phyloP scores from a whole-genome alignment of 257 asterid genomes.

The Penstemon newberryi region DNA sequence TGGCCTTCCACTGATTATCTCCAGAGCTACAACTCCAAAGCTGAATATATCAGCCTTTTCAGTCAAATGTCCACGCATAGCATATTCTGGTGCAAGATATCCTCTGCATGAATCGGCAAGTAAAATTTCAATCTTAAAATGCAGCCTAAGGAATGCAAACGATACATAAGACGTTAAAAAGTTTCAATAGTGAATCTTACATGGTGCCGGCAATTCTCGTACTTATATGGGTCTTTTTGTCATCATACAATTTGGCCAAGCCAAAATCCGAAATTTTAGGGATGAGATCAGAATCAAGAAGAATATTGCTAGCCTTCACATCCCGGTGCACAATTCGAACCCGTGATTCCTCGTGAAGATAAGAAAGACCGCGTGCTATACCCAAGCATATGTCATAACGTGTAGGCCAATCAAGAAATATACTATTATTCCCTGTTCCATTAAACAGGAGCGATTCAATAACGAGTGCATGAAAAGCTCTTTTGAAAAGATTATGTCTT shows the following conservation, averaged over 20 bases:
- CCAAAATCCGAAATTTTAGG: constrained; percentile 82
- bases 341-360: constrained; percentile 76
- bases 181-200: constrained; percentile 37
- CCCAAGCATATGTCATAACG: constrained; percentile 82
- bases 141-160: not conserved
- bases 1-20: constrained; percentile 62
- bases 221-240: constrained; percentile 76
- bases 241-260: constrained; percentile 71
- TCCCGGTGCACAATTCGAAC: constrained; percentile 68
- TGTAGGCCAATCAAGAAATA: constrained; percentile 67
- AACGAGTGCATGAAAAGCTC: constrained; percentile 21
- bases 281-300: constrained; percentile 59
- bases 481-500: not conserved
- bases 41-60: constrained; percentile 72
- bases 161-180: not conserved
- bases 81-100: constrained; percentile 81
- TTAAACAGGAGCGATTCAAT: constrained; percentile 19
- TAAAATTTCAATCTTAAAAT: not conserved
- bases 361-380: constrained; percentile 75
- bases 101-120: constrained; percentile 42
- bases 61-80: constrained; percentile 74
- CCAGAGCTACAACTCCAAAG: constrained; percentile 73
- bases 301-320: constrained; percentile 77
- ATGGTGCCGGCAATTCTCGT: constrained; percentile 88
- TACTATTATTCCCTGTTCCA: constrained; percentile 42